Percentiles rank a stretch among this genome's conserved stretches.
These are phyloP conservation scores for Lodderomyces pseudojiufengensis DNA, from an alignment of 1,139 yeast genomes.

Conservation along the genomic window DNA sequence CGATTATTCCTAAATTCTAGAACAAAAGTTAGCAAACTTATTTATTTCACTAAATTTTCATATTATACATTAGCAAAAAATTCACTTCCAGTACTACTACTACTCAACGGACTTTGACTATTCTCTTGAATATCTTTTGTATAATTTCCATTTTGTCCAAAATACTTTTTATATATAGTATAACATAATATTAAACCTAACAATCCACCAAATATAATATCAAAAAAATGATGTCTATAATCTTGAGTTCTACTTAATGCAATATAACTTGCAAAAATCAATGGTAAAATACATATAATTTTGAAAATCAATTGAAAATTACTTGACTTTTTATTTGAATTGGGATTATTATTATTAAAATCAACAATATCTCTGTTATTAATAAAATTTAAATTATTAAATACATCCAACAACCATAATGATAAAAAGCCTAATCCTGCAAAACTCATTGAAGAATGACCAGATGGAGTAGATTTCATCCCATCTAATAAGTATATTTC, in stretches of 20 bases:
- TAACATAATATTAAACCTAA: conserved; percentile 31
- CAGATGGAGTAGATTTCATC: conserved; percentile 46
- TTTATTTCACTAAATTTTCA: no score
- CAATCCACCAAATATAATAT: conserved; percentile 33
- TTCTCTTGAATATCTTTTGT: neutral
- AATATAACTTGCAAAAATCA: conserved; percentile 32
- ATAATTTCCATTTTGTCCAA: conserved; percentile 1
- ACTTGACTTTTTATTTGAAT: neutral
- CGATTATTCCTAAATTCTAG: no score
- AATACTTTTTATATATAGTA: conserved; percentile 36
- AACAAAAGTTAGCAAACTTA: no score
- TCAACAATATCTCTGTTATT: conserved; percentile 11
- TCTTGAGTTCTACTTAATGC: conserved; percentile 41
- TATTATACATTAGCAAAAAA: no score
- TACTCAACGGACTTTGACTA: neutral
- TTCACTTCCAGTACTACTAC: no score
- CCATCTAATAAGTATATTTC: conserved; percentile 32
- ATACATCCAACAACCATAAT: conserved; percentile 41
- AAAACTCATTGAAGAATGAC: conserved; percentile 45
- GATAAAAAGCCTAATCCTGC: conserved; percentile 36
- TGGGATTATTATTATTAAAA: neutral
- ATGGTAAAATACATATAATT: conserved; percentile 22
- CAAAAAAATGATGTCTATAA: conserved; percentile 44
- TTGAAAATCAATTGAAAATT: neutral
- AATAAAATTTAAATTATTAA: conserved; percentile 15